Evolutionary conservation across 2,329 filamentous ascomycete species (phyloP).

Genomic region (Stenocarpella maydis): DNA sequence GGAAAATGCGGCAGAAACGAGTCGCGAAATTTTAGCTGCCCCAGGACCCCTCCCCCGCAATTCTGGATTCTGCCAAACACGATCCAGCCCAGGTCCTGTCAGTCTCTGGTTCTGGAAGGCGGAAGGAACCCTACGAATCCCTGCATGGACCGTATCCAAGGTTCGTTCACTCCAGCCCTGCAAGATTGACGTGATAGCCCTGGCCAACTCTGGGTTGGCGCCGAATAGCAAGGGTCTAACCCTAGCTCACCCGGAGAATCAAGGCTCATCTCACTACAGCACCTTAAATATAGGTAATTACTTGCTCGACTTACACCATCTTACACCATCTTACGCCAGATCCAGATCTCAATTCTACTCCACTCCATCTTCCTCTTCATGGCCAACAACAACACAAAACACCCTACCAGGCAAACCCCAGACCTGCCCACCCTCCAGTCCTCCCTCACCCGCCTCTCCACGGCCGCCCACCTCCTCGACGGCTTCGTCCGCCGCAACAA

Average conservation of each 20-base stretch:
- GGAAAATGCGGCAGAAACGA: constrained; percentile 5
- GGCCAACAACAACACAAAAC: background rate
- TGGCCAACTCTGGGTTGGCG: background rate
- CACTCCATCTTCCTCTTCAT: background rate
- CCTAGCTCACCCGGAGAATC: background rate
- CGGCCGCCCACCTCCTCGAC: constrained; percentile 66
- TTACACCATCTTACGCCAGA: background rate
- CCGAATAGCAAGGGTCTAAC: background rate
- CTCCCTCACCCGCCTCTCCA: constrained; percentile 45
- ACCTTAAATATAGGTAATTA: background rate
- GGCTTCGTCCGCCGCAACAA: constrained; percentile 84
- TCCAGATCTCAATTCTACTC: no score
- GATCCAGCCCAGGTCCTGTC: background rate
- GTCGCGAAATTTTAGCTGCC: constrained; percentile 34
- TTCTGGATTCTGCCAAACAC: constrained; percentile 13
- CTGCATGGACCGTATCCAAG: background rate
- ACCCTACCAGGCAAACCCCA: background rate
- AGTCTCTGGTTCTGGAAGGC: constrained; percentile 6
- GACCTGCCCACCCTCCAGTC: constrained; percentile 24
- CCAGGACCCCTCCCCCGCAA: constrained; percentile 35
- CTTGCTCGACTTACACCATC: background rate
- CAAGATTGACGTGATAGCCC: background rate
- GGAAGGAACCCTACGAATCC: background rate
- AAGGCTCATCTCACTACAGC: background rate
- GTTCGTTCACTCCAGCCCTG: background rate